Evolutionary conservation across 2,329 filamentous ascomycete genomes (phyloP).

Genomic region (Clarireedia sp.): DNA sequence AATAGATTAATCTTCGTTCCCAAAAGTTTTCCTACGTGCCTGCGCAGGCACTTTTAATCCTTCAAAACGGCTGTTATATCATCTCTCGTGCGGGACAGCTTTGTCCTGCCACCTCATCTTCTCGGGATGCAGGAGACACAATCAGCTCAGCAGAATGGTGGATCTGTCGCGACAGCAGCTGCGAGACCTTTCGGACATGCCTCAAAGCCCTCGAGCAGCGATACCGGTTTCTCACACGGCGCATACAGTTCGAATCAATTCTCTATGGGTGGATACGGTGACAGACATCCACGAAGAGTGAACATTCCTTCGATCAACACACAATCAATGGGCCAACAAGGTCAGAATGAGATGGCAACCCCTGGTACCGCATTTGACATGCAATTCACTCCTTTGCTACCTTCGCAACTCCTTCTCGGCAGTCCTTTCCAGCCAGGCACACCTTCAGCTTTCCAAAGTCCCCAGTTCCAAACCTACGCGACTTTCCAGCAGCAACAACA

Average conservation of each 20-base stretch:
- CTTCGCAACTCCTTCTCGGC: conserved; percentile 87
- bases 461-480: conserved; percentile 81
- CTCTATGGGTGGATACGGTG: conserved; percentile 68
- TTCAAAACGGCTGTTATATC: conserved; percentile 79
- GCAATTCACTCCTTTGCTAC: conserved; percentile 95
- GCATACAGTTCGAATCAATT: conserved; percentile 79
- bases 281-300: conserved; percentile 73
- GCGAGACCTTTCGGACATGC: conserved; percentile 55
- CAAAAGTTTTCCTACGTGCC: conserved; percentile 30
- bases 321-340: conserved; percentile 49
- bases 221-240: conserved; percentile 87
- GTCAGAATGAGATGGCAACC: conserved; percentile 66
- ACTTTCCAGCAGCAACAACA: conserved; percentile 57
- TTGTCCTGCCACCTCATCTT: conserved; percentile 75
- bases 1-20: conserved; percentile 13
- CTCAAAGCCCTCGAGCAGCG: conserved; percentile 74
- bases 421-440: conserved; percentile 96
- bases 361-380: conserved; percentile 90
- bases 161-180: conserved; percentile 45
- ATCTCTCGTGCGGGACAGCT: conserved; percentile 70
- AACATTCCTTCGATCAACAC: conserved; percentile 95
- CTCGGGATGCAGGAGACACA: conserved; percentile 89
- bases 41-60: conserved; percentile 39
- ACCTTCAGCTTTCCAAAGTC: conserved; percentile 79
- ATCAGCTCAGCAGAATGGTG: conserved; percentile 46